Percentiles rank a stretch among this genome's conserved stretches.
Evolutionary conservation across 768 basidiomycete genomes (phyloP).

Genomic region (Lentinula aciculospora): DNA sequence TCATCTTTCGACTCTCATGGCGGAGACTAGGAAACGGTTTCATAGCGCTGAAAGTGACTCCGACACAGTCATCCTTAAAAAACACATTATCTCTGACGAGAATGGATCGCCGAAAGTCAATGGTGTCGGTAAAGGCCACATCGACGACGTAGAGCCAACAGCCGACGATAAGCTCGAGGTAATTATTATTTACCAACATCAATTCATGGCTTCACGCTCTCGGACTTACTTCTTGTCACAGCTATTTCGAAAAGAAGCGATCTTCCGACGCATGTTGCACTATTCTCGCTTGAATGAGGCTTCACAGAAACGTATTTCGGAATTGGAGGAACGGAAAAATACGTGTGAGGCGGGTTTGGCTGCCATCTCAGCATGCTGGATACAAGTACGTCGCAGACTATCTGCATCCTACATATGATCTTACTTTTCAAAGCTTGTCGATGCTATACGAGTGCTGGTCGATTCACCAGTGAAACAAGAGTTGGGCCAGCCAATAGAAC

Average conservation of each 20-base stretch:
- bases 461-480: not conserved
- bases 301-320: conserved; percentile 51
- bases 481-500: conserved; percentile 40
- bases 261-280: conserved; percentile 79
- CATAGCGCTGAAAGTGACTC: conserved; percentile 37
- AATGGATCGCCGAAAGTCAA: conserved; percentile 53
- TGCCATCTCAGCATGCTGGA: conserved; percentile 77
- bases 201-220: conserved; percentile 11
- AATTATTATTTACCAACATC: conserved; percentile 13
- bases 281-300: conserved; percentile 74
- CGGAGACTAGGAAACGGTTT: conserved; percentile 58
- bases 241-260: conserved; percentile 85
- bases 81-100: conserved; percentile 43
- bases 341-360: conserved; percentile 67
- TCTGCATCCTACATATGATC: conserved; percentile 2
- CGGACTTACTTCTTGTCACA: conserved; percentile 21
- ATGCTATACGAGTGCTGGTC: conserved; percentile 54
- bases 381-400: conserved; percentile 43
- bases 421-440: conserved; percentile 45
- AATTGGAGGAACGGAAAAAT: conserved; percentile 60
- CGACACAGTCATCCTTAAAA: conserved; percentile 46
- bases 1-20: conserved; percentile 1
- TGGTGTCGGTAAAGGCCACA: conserved; percentile 28
- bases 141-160: conserved; percentile 40
- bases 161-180: conserved; percentile 55